phyloP scores from a whole-genome alignment of 108 stramenopile genomes.

The Schizochytrium sp. region DNA sequence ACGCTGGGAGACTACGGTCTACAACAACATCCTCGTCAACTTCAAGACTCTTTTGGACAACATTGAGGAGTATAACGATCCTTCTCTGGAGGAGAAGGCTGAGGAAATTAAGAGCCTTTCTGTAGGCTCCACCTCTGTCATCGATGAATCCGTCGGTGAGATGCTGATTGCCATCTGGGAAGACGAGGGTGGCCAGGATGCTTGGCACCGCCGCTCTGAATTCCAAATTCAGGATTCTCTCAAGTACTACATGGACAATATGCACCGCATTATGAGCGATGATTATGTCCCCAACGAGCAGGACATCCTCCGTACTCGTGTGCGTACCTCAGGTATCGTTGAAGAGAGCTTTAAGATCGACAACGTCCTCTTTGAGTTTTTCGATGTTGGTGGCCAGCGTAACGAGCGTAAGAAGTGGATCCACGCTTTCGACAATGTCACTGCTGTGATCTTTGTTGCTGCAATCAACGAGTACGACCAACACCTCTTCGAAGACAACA shows the following conservation, averaged over 20 bases:
- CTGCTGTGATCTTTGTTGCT: slow-evolving; percentile 98
- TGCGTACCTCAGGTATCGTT: slow-evolving; percentile 71
- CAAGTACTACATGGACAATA: slow-evolving; percentile 81
- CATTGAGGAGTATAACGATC: neutral
- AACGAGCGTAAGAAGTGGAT: slow-evolving; percentile 79
- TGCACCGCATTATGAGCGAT: slow-evolving; percentile 12
- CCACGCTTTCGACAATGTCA: slow-evolving; percentile 88
- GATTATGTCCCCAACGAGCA: slow-evolving; percentile 45
- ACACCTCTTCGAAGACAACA: slow-evolving; percentile 90
- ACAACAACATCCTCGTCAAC: slow-evolving; percentile 62
- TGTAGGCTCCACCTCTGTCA: slow-evolving; percentile 53
- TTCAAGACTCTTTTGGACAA: slow-evolving; percentile 63
- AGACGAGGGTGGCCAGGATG: slow-evolving; percentile 60
- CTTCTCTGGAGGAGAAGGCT: neutral
- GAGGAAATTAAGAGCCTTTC: neutral
- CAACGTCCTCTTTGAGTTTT: slow-evolving; percentile 67
- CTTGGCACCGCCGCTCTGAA: slow-evolving; percentile 52
- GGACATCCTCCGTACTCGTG: slow-evolving; percentile 55
- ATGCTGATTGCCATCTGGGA: slow-evolving; percentile 61
- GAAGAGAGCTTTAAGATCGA: slow-evolving; percentile 75
- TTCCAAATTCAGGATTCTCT: slow-evolving; percentile 73
- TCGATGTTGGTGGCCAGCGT: slow-evolving; percentile 69
- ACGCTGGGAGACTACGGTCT: slow-evolving; percentile 59
- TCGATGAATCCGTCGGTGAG: slow-evolving; percentile 66
- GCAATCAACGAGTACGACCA: slow-evolving; percentile 96